Evolutionary conservation across 352 stramenopile species (phyloP), one percentile per base, ranked within the genome.

Genomic region (Globisporangium cylindrosporum): DNA sequence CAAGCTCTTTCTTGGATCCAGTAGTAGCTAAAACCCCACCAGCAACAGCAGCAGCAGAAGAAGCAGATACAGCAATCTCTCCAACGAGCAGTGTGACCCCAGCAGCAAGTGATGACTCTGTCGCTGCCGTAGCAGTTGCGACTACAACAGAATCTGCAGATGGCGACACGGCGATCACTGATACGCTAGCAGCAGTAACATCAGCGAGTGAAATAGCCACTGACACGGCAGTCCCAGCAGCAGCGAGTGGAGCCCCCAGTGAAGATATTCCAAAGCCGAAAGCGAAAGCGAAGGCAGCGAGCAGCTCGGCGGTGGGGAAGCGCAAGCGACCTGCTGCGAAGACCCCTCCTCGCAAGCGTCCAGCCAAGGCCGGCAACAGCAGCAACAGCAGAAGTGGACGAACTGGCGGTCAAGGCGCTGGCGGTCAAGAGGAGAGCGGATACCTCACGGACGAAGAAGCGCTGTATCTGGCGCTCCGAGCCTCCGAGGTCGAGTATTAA

Each of bases 381-480:
- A 71, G 22, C 51, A 71, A 20, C 22, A 67, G 38, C 32, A 53
- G 34, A 61, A 22, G 20, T 5, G 20, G 14, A 29, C 22, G 27
- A 7, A 22, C 10, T 29, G 25, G n/a, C 4, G 29, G 29, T 32
- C 29, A 32, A 32, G 49, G 54, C 55, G 29, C 25, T 7, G 24
- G 27, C 34, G 58, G 36, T 1, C 63, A 64, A 32, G 53, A 29
- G 15, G 67, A 48, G 3, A 69, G 56, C 38, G 67, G 67, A 10
- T 72, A 68, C 67, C 61, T 72, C 41, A 68, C 67, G 41, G 67
- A 72, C 29, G 60, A 72, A 43, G 67, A 72, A 36, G 67, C 67
- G 61, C 32, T 72, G 67, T 72, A 68, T 43, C 20, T 72, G 54
- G 67, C 67, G 53, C 56, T 72, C 7, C 67, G 61, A 43, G 61